Evolutionary conservation across 2,329 filamentous ascomycete genomes (phyloP), one percentile per base, ranked within the genome.

Genomic region (Talaromyces funiculosus): DNA sequence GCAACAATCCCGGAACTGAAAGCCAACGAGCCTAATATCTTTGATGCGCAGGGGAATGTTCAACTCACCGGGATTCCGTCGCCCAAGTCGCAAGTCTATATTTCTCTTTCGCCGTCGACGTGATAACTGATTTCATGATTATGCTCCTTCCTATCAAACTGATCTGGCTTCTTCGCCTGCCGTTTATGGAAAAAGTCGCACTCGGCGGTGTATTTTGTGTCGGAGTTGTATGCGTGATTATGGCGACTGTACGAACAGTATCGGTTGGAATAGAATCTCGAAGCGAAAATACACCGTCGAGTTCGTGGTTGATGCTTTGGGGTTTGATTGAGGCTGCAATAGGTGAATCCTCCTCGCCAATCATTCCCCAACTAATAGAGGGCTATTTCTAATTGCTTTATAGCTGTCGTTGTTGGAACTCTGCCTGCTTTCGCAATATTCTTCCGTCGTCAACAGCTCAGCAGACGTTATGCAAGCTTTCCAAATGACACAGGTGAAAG

Each of bases 71-170:
- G 8, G 73, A 75, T 55, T 54, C 67, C 18, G 66, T 65, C 14
- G 69, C 68, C 2, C 69, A 74, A 55, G 67, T 70, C 35, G 67
- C 68, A 16, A 74, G 68, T 55, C 65, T 76, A 8, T 76, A 74
- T 58, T 75, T 68, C 55, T 64, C 72, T 5, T 75, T 71, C 45
- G 69, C 68, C 7, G 69, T 72, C 3, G 74, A 76, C 42, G 68
- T 74, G 5, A 29, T 73, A 4, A 72, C 73, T 1, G 73, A 76
- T 45, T 51, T 77, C 20, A 68, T 74, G 61, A 73, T 76, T 59
- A 76, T 76, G 73, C 64, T 70, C 12, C 68, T 76, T 9, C 73
- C 73, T 6, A 64, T 75, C 40, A 70, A 69, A 18, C 68, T 76
- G 3, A 71, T 75, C 37, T 74, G 69, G 70, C 69, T 71, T 14